Evolutionary conservation across 352 stramenopile species (phyloP), one percentile per base, ranked within the genome.

Genomic region (Globisporangium iwayamae): DNA sequence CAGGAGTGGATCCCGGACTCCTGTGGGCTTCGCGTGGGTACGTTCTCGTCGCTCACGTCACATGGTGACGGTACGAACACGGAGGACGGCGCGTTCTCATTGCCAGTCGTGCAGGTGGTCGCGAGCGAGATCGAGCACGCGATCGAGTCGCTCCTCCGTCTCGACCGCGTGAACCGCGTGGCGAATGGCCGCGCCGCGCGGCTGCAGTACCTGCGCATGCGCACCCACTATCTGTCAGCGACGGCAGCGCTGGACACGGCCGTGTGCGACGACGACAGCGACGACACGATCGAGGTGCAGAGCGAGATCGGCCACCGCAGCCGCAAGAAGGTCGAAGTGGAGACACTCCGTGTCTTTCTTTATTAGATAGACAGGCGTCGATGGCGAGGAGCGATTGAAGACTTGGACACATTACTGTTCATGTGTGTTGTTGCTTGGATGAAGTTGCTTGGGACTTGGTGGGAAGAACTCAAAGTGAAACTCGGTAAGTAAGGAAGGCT

Each of bases 1-100:
- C 80, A 85, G 56, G 83, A 91, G 53, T 91, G 78, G 75, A 73
- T 90, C 30, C 77, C 80, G 0, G 76, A 89, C 62, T 68, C 67
- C 20, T 78, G 68, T 51, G 83, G 83, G 0, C 47, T 90, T 9
- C 83, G 80, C 28, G 74, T 88, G 1, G 83, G 83, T 39, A 69
- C 75, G n/a, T 87, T 84, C 55, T 67, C 80, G 62, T 69, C 75
- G 34, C 69, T 65, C 5, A n/a, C 50, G 14, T 16, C 14, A 11
- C 43, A 48, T 51, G 60, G 52, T 5, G 59, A 68, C 59, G 68
- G 58, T 25, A 25, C 28, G 28, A 22, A 13, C 50, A 16, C 45
- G 45, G 34, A 2, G 38, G 52, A 30, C 41, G 52, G 22, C 36
- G 51, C 77, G 39, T 58, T 88, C 8, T 70, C 75, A 46, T 47